These are phyloP conservation scores for Balakata baccata DNA, from an alignment of 345 rosid species.

Conservation along the genomic window DNA sequence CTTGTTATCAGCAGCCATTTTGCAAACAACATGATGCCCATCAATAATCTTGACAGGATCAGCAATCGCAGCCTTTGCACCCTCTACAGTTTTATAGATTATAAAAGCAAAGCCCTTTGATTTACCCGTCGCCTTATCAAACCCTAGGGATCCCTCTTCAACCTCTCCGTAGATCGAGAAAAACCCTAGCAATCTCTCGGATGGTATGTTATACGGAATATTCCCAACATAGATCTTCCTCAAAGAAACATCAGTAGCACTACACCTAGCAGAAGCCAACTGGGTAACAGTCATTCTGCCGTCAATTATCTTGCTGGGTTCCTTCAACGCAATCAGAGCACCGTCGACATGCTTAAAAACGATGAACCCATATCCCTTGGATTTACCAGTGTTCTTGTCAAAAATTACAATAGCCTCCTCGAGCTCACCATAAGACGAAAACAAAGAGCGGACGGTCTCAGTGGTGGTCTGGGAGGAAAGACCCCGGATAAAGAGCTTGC, in stretches of 20 bases:
- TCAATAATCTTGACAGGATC: conserved; percentile 40
- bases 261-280: conserved; percentile 27
- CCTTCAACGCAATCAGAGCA: conserved; percentile 23
- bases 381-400: conserved; percentile 32
- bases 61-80: conserved; percentile 37
- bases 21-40: conserved; percentile 40
- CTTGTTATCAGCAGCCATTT: conserved; percentile 31
- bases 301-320: conserved; percentile 46
- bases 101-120: conserved; percentile 43
- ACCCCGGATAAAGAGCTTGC: conserved; percentile 28
- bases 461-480: conserved; percentile 26
- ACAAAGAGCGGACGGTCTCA: conserved; percentile 23
- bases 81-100: conserved; percentile 41
- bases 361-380: conserved; percentile 33
- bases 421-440: conserved; percentile 27
- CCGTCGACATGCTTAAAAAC: conserved; percentile 29
- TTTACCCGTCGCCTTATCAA: conserved; percentile 42
- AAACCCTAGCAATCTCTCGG: conserved; percentile 34
- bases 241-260: conserved; percentile 20
- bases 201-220: conserved; percentile 32
- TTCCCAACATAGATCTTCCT: conserved; percentile 44
- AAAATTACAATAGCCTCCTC: conserved; percentile 34
- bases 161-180: conserved; percentile 39
- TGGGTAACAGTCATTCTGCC: conserved; percentile 37
- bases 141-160: conserved; percentile 50